Conservation (phyloP, 345 rosid genomes). For the Lepidium sativum region DNA sequence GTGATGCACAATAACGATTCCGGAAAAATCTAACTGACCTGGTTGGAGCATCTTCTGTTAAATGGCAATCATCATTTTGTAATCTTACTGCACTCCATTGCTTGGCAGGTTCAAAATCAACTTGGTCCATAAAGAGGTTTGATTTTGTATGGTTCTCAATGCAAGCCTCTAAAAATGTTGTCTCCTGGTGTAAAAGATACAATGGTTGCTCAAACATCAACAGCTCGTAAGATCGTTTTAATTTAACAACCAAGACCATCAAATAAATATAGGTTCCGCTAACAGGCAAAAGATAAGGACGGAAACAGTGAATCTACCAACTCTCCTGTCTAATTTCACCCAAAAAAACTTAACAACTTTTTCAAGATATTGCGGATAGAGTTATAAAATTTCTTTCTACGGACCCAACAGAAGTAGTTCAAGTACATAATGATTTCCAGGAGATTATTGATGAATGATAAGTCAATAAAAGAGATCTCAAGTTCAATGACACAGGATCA, state of each 20-base stretch:
- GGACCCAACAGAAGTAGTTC: neutral
- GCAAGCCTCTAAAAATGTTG: slow-evolving; percentile 85
- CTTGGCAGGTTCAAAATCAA: slow-evolving; percentile 93
- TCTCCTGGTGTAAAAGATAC: slow-evolving; percentile 50
- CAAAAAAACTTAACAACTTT: neutral
- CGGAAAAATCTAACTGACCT: slow-evolving; percentile 32
- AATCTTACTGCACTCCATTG: slow-evolving; percentile 64
- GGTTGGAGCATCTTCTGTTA: slow-evolving; percentile 27
- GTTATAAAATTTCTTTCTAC: neutral
- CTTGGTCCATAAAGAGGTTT: slow-evolving; percentile 93
- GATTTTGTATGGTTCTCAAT: slow-evolving; percentile 91
- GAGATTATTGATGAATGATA: neutral
- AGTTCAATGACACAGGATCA: neutral
- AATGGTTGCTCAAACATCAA: slow-evolving; percentile 1
- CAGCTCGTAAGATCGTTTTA: neutral
- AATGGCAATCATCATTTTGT: slow-evolving; percentile 42
- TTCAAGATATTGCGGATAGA: neutral
- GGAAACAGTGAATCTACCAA: neutral
- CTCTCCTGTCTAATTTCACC: neutral
- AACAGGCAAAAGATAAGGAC: neutral
- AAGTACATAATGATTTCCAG: neutral
- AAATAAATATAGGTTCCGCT: neutral
- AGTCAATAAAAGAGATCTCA: neutral
- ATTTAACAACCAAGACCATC: neutral
- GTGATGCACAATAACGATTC: neutral